Percentiles rank a stretch among this genome's conserved stretches.
These are phyloP conservation scores for Claviceps pazoutovae DNA, from an alignment of 2,329 filamentous ascomycete genomes.

Conservation along the genomic window DNA sequence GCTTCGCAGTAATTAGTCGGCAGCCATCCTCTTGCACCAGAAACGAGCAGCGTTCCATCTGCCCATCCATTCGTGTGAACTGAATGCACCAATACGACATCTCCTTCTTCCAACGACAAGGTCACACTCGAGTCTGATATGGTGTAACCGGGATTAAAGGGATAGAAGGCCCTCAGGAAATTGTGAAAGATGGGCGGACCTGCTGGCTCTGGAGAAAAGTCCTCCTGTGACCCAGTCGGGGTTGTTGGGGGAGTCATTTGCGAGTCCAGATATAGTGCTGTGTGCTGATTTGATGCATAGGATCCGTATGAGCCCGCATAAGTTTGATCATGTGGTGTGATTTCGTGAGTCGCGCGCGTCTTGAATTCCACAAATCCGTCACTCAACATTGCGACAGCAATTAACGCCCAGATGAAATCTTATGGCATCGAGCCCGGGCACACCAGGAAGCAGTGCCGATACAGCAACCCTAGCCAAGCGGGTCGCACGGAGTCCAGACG, in stretches of 20 bases:
- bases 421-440: slow-evolving; percentile 17
- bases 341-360: slow-evolving; percentile 46
- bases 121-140: slow-evolving; percentile 79
- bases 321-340: slow-evolving; percentile 31
- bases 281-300: slow-evolving; percentile 17
- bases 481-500: background rate
- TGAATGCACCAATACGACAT: slow-evolving; percentile 87
- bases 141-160: slow-evolving; percentile 68
- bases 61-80: slow-evolving; percentile 98
- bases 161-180: slow-evolving; percentile 87
- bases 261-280: slow-evolving; percentile 31
- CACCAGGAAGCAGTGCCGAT: background rate
- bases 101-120: slow-evolving; percentile 74
- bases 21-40: slow-evolving; percentile 83
- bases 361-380: slow-evolving; percentile 38
- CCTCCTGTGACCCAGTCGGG: slow-evolving; percentile 53
- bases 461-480: slow-evolving; percentile 8
- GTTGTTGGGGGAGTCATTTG: slow-evolving; percentile 70
- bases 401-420: slow-evolving; percentile 11
- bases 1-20: slow-evolving; percentile 97
- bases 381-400: slow-evolving; percentile 23
- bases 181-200: slow-evolving; percentile 69
- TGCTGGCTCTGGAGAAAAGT: slow-evolving; percentile 28
- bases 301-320: slow-evolving; percentile 17
- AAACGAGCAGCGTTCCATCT: slow-evolving; percentile 77